Evolutionary conservation across 1,284 basidiomycete species (phyloP), one percentile per base, ranked within the genome.

Genomic region (Sporisorium graminicola): DNA sequence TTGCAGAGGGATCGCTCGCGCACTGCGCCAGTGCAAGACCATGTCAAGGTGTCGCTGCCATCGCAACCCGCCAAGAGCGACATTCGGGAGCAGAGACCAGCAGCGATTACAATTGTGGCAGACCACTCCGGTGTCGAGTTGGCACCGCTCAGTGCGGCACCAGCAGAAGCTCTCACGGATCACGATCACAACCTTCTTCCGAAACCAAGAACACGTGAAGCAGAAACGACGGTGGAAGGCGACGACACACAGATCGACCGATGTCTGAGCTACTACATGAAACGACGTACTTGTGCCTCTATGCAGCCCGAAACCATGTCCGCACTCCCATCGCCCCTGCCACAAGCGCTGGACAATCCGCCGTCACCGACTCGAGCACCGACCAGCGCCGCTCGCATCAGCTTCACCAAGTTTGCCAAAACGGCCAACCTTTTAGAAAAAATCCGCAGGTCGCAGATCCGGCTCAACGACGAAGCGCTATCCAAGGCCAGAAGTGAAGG

Each of bases 261-360:
- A 7, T 74, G 72, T 57, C 59, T 74, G 2, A 74, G 72, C 66
- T 74, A 74, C 54, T 74, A 74, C 33, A 65, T 74, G 52, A 69
- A 65, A 35, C 63, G 54, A 14, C 58, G 31, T 6, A 65, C 58
- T 13, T 6, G 24, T 8, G 16, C 46, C 9, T 65, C 62, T 2
- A 26, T 31, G 16, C 53, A 31, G 9, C 31, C 20, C 18, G 58
- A 29, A n/a, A 24, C 40, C 2, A 24, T 47, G 42, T 22, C 52
- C 27, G 29, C 33, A 6, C 14, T 49, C 18, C 51, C 47, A 10
- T 44, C 53, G 4, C 20, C 58, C 2, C 5, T 35, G 16, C 33
- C 57, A 6, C n/a, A 5, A 7, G 20, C 52, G 0, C 5, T 13
- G 26, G 37, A 63, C 2, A 18, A 13, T n/a, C 9, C 26, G 10